These are phyloP conservation scores for Nannochloropsis gaditana DNA, from an alignment of 108 stramenopile genomes.

Conservation along the genomic window DNA sequence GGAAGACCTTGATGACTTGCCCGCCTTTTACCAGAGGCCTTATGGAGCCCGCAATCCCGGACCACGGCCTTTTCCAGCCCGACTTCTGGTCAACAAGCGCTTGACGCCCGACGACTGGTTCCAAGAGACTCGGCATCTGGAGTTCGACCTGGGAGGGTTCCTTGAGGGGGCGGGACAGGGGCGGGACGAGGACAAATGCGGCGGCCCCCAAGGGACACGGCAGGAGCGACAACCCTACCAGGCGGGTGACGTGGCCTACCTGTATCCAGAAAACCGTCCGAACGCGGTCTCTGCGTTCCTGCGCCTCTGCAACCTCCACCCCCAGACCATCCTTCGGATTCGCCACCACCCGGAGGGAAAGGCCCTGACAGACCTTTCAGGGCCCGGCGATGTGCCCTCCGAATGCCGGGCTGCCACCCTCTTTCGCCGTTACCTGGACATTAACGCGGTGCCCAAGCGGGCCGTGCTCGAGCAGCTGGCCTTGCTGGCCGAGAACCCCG, in stretches of 20 bases:
- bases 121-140: constrained; percentile 53
- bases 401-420: constrained; percentile 36
- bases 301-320: constrained; percentile 26
- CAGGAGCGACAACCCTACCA: constrained; percentile 25
- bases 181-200: neutral
- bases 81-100: constrained; percentile 36
- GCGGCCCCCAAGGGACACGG: neutral
- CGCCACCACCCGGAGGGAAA: neutral
- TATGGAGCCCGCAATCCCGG: neutral
- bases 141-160: constrained; percentile 32
- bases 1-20: neutral
- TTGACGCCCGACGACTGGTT: constrained; percentile 40
- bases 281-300: constrained; percentile 30
- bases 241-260: constrained; percentile 50
- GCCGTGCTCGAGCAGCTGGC: constrained; percentile 51
- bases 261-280: constrained; percentile 47
- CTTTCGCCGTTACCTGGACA: constrained; percentile 46
- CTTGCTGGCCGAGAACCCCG: constrained; percentile 37
- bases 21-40: neutral
- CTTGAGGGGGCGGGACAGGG: constrained; percentile 7
- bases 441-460: constrained; percentile 42
- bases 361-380: neutral
- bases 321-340: neutral
- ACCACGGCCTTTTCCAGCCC: constrained; percentile 21
- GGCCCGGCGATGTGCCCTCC: constrained; percentile 18